Evolutionary conservation across 768 basidiomycete species (phyloP), one percentile per base, ranked within the genome.

Genomic region (Panaeolus papilionaceus): DNA sequence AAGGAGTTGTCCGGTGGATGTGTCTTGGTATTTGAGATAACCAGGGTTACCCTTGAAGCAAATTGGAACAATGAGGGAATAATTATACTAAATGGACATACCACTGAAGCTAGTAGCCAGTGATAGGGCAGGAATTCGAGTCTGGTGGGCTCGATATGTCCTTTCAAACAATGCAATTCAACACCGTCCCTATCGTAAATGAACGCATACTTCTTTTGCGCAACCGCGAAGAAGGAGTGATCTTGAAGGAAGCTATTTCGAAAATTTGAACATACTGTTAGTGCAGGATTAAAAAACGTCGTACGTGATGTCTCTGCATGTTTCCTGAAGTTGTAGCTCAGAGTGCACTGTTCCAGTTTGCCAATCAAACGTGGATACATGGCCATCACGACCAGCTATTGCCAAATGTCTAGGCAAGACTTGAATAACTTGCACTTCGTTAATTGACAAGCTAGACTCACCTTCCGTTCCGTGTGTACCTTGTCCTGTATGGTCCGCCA

Each of bases 121-220:
- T 99, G 98, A 72, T 96, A 98, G 0, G 95, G 95, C 7, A 99
- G 84, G 75, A 95, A 99, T 73, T 96, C 94, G 44, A 99, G 85
- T 67, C 91, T 83, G 5, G 93, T 94, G 1, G 95, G 92, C 73
- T 99, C 98, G 68, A 98, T 87, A 72, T 95, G 94, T 0, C 88
- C 82, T 75, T 91, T 91, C 14, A 96, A 82, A 69, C 89, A 85
- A 73, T 99, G 98, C 4, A 99, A 78, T 76, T 99, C 98, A 14
- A 98, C 92, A 23, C 98, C 97, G 71, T 95, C 88, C 38, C 90
- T 87, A 79, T 99, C 98, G 70, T 99, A 99, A 54, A 99, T 95
- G 79, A 93, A 99, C 18, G 92, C 93, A 75, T 97, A 94, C 83
- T 95, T 93, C 79, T 94, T 93, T 79, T 99, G 97, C 0, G 97